Conservation (phyloP, 2,329 filamentous ascomycete genomes). For the Venturia effusa region DNA sequence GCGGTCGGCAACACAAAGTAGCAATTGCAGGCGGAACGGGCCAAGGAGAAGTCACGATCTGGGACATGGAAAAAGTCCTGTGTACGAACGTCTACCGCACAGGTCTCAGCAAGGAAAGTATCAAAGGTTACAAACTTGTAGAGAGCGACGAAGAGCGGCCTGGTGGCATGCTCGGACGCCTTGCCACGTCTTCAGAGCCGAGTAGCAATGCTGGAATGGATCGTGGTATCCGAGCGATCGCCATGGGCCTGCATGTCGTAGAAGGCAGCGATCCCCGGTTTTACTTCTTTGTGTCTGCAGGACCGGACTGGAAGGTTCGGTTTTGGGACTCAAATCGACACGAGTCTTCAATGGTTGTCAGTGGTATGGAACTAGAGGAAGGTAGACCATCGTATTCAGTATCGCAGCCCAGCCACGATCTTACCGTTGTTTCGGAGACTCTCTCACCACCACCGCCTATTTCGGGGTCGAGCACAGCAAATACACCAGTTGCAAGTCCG, state of each 20-base stretch:
- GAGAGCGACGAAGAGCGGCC: slow-evolving; percentile 82
- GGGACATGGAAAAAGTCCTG: slow-evolving; percentile 84
- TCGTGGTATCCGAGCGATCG: slow-evolving; percentile 63
- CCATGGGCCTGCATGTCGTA: slow-evolving; percentile 57
- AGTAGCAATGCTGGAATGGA: slow-evolving; percentile 41
- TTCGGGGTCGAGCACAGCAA: background rate
- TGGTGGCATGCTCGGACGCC: slow-evolving; percentile 77
- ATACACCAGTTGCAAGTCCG: slow-evolving; percentile 6
- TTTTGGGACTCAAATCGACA: slow-evolving; percentile 84
- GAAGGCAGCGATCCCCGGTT: slow-evolving; percentile 61
- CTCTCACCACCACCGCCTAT: background rate
- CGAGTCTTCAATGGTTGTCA: slow-evolving; percentile 70
- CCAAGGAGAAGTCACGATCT: slow-evolving; percentile 82
- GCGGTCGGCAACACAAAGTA: slow-evolving; percentile 53
- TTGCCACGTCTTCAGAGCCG: slow-evolving; percentile 58
- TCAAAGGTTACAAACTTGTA: slow-evolving; percentile 68
- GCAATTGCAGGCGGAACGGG: slow-evolving; percentile 82
- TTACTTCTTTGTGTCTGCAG: slow-evolving; percentile 77
- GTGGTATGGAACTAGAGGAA: slow-evolving; percentile 62
- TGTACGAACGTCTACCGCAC: slow-evolving; percentile 82
- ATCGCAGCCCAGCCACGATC: slow-evolving; percentile 7
- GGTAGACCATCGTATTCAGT: slow-evolving; percentile 59
- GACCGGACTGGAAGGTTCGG: slow-evolving; percentile 79
- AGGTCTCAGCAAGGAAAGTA: slow-evolving; percentile 33
- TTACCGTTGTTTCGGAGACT: slow-evolving; percentile 8